Percentiles rank a stretch among this genome's conserved stretches.
phyloP scores from a whole-genome alignment of 2,329 filamentous ascomycete genomes.

The Pleomassaria siparia region DNA sequence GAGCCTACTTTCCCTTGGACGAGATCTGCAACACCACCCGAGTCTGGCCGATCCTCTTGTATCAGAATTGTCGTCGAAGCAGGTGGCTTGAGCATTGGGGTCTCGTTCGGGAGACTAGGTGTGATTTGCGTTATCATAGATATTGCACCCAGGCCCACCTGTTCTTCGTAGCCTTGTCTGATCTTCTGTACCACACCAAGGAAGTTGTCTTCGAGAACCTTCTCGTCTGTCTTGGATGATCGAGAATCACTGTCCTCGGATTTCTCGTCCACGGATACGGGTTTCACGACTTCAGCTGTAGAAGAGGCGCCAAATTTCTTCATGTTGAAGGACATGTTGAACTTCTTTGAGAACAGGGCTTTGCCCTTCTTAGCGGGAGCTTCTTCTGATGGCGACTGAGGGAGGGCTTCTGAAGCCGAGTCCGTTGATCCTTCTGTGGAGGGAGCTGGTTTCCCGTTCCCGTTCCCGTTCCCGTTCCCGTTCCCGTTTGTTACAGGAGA shows the following conservation, averaged over 20 bases:
- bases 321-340: slow-evolving; percentile 75
- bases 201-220: slow-evolving; percentile 75
- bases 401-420: slow-evolving; percentile 27
- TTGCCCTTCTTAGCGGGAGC: slow-evolving; percentile 56
- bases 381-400: slow-evolving; percentile 46
- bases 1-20: slow-evolving; percentile 86
- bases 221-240: slow-evolving; percentile 64
- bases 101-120: slow-evolving; percentile 71
- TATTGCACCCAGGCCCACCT: slow-evolving; percentile 54
- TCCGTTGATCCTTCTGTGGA: slow-evolving; percentile 32
- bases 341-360: slow-evolving; percentile 77
- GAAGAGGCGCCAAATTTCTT: slow-evolving; percentile 74
- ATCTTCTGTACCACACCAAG: slow-evolving; percentile 72
- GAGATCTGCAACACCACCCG: slow-evolving; percentile 73
- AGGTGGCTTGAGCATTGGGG: slow-evolving; percentile 74
- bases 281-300: slow-evolving; percentile 68
- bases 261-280: slow-evolving; percentile 74
- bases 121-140: slow-evolving; percentile 64
- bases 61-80: slow-evolving; percentile 64
- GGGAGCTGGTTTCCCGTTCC: slow-evolving; percentile 26
- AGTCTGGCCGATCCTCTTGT: slow-evolving; percentile 65
- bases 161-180: slow-evolving; percentile 71
- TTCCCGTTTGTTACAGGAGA: slow-evolving; percentile 31
- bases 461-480: too few species aligned
- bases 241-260: slow-evolving; percentile 61